Conservation (phyloP, 148 eudicot genomes). For the Chenopodium quinoa region DNA sequence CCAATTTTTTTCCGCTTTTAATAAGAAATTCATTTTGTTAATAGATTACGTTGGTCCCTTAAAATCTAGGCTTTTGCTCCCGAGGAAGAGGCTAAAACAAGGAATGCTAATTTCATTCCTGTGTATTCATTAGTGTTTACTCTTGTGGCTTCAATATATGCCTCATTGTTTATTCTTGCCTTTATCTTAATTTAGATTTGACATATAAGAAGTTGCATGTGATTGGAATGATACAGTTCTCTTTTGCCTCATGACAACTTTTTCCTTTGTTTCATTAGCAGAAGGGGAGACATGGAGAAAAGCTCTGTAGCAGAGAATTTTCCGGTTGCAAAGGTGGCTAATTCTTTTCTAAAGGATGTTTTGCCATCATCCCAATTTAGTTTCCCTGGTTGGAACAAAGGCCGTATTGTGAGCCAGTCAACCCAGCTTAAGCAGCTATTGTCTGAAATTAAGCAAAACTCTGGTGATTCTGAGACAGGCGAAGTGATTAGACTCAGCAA, state of each 20-base stretch:
- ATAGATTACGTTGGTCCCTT: background rate
- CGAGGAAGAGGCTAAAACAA: slow-evolving; percentile 1
- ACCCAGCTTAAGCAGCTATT: slow-evolving; percentile 65
- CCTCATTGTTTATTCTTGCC: background rate
- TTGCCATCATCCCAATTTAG: slow-evolving; percentile 57
- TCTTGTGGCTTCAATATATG: background rate
- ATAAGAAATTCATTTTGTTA: background rate
- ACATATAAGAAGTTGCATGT: background rate
- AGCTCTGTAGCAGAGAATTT: slow-evolving; percentile 63
- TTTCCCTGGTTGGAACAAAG: slow-evolving; percentile 87
- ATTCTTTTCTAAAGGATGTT: slow-evolving; percentile 60
- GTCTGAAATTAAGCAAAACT: slow-evolving; percentile 34
- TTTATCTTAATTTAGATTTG: background rate
- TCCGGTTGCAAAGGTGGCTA: slow-evolving; percentile 71
- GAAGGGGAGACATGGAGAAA: slow-evolving; percentile 88
- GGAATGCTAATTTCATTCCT: background rate
- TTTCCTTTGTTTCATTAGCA: slow-evolving; percentile 34
- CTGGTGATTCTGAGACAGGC: slow-evolving; percentile 34
- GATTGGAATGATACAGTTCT: background rate
- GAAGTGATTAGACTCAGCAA: slow-evolving; percentile 42
- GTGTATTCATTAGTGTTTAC: background rate
- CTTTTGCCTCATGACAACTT: background rate
- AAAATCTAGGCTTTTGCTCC: background rate
- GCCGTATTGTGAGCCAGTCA: slow-evolving; percentile 76
- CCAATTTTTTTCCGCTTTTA: background rate